Evolutionary conservation across 768 basidiomycete genomes (phyloP).

Genomic region (Leccinum disarticulatum): DNA sequence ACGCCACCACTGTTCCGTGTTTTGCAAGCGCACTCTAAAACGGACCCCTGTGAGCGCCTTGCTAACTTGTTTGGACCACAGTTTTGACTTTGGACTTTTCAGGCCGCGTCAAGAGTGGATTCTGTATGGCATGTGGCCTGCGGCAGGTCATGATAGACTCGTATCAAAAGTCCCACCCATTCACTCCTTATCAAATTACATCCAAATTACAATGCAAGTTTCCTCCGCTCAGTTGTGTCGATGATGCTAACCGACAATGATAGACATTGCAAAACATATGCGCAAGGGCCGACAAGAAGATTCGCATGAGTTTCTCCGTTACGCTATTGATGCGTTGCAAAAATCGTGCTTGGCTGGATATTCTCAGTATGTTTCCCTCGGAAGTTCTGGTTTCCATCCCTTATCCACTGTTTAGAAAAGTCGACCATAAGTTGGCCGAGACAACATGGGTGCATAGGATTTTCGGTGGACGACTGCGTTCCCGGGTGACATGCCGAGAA

Average conservation of each 20-base stretch:
- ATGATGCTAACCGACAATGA: conserved; percentile 6
- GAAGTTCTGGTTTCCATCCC: not conserved
- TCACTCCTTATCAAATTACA: conserved; percentile 66
- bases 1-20: conserved; percentile 82
- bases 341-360: conserved; percentile 74
- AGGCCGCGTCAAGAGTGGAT: conserved; percentile 47
- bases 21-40: conserved; percentile 48
- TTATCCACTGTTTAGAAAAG: conserved; percentile 49
- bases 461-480: conserved; percentile 90
- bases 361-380: conserved; percentile 54
- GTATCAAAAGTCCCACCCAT: conserved; percentile 46
- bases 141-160: conserved; percentile 55
- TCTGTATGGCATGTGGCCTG: conserved; percentile 82
- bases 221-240: not conserved
- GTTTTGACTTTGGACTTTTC: conserved; percentile 10
- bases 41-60: conserved; percentile 56
- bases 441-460: conserved; percentile 94
- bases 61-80: not conserved
- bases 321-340: conserved; percentile 89
- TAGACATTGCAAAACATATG: conserved; percentile 91
- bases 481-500: conserved; percentile 80
- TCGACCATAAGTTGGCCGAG: conserved; percentile 69
- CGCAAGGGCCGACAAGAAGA: conserved; percentile 93
- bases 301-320: conserved; percentile 96
- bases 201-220: conserved; percentile 67